Evolutionary conservation across 164 flowering plant species (phyloP).

Genomic region (Sextonia rubra): DNA sequence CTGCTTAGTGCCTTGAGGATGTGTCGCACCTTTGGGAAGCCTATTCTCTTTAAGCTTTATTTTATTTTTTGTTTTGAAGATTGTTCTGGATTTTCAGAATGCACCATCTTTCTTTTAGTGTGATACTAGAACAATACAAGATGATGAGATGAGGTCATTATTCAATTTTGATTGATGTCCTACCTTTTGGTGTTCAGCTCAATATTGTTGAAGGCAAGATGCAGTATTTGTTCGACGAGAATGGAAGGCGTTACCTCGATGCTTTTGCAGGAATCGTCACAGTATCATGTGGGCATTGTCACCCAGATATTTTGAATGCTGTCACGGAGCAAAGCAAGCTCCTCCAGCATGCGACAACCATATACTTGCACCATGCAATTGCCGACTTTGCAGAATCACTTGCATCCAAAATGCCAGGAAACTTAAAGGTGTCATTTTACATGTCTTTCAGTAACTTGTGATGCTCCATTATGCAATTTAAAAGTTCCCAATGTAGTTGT

Average conservation of each 20-base stretch:
- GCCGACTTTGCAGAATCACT: slow-evolving; percentile 94
- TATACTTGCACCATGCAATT: slow-evolving; percentile 89
- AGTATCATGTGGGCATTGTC: slow-evolving; percentile 97
- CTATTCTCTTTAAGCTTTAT: neutral
- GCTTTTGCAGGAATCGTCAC: slow-evolving; percentile 95
- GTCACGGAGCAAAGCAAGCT: slow-evolving; percentile 81
- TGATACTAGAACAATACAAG: neutral
- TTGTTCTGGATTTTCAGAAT: too few species aligned
- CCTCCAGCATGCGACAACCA: slow-evolving; percentile 94
- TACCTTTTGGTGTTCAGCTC: slow-evolving; percentile 39
- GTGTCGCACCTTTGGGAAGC: neutral
- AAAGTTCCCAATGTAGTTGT: neutral
- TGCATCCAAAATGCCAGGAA: slow-evolving; percentile 95
- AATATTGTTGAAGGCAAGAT: slow-evolving; percentile 97
- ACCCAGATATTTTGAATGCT: slow-evolving; percentile 80
- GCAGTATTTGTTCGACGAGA: slow-evolving; percentile 90
- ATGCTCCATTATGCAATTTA: neutral
- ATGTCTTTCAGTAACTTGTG: neutral
- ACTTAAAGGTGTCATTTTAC: slow-evolving; percentile 60
- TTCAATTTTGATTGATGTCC: neutral
- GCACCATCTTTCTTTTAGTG: too few species aligned
- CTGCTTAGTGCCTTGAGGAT: too few species aligned
- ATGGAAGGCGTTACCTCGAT: slow-evolving; percentile 81
- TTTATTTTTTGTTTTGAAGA: neutral
- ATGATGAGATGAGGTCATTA: neutral